phyloP scores from a whole-genome alignment of 352 stramenopile species.

The Phytophthora citricola region DNA sequence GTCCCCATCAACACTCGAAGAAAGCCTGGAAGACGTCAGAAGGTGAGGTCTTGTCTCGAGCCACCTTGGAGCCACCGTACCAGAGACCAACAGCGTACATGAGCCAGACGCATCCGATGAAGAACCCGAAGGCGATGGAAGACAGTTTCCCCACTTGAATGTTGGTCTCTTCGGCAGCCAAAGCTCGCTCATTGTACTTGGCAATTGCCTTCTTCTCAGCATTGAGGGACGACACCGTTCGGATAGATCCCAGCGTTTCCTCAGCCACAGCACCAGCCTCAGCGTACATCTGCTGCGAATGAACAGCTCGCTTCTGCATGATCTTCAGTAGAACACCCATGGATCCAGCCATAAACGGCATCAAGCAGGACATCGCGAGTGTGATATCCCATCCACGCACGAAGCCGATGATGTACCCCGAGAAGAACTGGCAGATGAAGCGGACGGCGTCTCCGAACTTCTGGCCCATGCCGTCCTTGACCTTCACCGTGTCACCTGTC shows the following conservation, averaged over 20 bases:
- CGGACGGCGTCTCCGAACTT: constrained; percentile 47
- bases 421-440: constrained; percentile 38
- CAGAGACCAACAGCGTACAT: constrained; percentile 60
- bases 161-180: constrained; percentile 16
- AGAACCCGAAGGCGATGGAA: constrained; percentile 38
- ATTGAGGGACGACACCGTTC: constrained; percentile 53
- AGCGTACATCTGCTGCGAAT: constrained; percentile 42
- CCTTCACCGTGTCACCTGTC: constrained; percentile 43
- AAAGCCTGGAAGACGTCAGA: constrained; percentile 56
- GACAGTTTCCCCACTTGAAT: constrained; percentile 42
- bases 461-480: constrained; percentile 56
- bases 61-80: constrained; percentile 45
- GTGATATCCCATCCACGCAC: constrained; percentile 49
- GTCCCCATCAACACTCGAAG: constrained; percentile 62
- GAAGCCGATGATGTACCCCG: constrained; percentile 47
- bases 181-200: constrained; percentile 27
- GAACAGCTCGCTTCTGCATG: constrained; percentile 27
- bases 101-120: constrained; percentile 46
- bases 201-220: constrained; percentile 38
- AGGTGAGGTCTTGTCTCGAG: constrained; percentile 21
- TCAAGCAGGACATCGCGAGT: constrained; percentile 42
- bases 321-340: constrained; percentile 44
- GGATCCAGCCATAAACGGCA: constrained; percentile 39
- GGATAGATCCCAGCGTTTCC: constrained; percentile 51
- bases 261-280: constrained; percentile 52